Base-by-base conservation (phyloP, 2,329 filamentous ascomycete genomes). In the Scedosporium boydii region DNA sequence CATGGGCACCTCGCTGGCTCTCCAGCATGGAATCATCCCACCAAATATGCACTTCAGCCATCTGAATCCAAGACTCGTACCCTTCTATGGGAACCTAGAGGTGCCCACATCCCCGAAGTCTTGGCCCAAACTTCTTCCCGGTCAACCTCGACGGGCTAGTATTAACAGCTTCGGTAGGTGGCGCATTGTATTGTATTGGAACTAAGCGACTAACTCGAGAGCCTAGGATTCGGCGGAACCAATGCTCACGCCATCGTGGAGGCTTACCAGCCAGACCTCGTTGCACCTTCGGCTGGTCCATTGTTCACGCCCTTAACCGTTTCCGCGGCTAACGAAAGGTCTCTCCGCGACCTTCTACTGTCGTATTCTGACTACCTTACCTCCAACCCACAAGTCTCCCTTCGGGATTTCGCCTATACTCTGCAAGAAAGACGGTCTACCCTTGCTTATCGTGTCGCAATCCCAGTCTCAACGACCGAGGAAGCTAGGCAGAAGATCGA, bases 231-330 rank as follows among this genome's bases (percentile, higher is more conserved):
- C 6, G 69, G 70, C 0, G 70, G 70, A 2, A 66, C 67, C 2
- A 72, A 71, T n/a, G 66, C 66, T 0, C 70, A 72, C 51, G 67
- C 70, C 3, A 66, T 72, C 41, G 59, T 71, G 10, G 48, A 53
- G 10, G 48, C n/a, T 2, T 26, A 53, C 48, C n/a, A 12, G 48
- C 48, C 48, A 26, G 21, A 4, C 12, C 23, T 14, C n/a, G 27
- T 12, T 53, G n/a, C 4, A 5, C 5, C 48, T 21, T 12, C 23
- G 5, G 21, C 21, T 26, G n/a, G n/a, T n/a, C 21, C 48, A 12
- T 21, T 53, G 21, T 21, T 53, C n/a, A 53, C n/a, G 7, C 48
- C 48, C 21, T 27, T 53, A 5, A 53, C n/a, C 18, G 9, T 53
- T 10, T 53, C 48, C 21, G 48, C 57, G 12, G 16, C 38, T 7